Conservation (phyloP, 164 flowering plant species). For the Berberis thunbergii region DNA sequence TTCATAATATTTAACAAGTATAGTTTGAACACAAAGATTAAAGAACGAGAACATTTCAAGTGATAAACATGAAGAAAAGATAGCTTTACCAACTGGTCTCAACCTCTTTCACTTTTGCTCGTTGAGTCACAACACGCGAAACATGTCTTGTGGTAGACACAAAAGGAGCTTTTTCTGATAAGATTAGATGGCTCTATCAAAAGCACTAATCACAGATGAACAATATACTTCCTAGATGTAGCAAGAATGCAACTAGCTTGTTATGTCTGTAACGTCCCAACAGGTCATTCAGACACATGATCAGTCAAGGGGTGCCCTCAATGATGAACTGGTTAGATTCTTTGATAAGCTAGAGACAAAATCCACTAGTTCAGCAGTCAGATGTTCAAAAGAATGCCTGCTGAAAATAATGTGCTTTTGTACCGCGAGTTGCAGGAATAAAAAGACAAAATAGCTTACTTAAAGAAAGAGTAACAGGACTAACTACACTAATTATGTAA, state of each 20-base stretch:
- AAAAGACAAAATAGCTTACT: too few species aligned
- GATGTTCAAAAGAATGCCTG: background rate
- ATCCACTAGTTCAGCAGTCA: background rate
- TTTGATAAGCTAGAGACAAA: constrained; percentile 1
- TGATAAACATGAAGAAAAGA: background rate
- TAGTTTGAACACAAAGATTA: too few species aligned
- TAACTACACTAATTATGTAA: too few species aligned
- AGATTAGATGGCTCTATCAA: background rate
- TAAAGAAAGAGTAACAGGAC: too few species aligned
- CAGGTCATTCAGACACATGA: background rate
- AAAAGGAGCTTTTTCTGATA: background rate
- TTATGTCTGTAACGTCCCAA: constrained; percentile 5
- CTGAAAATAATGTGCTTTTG: background rate
- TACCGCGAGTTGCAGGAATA: background rate
- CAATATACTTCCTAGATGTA: constrained; percentile 3
- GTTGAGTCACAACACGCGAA: background rate
- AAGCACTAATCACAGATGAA: background rate
- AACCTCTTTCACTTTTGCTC: background rate
- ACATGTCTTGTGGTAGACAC: background rate
- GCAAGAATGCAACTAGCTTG: background rate
- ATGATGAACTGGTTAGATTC: constrained; percentile 8
- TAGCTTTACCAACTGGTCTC: background rate
- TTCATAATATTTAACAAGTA: too few species aligned
- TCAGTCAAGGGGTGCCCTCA: constrained; percentile 1
- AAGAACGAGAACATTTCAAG: too few species aligned